These are phyloP conservation scores for Xeromyces bisporus DNA, from an alignment of 495 filamentous ascomycete genomes.

Conservation along the genomic window DNA sequence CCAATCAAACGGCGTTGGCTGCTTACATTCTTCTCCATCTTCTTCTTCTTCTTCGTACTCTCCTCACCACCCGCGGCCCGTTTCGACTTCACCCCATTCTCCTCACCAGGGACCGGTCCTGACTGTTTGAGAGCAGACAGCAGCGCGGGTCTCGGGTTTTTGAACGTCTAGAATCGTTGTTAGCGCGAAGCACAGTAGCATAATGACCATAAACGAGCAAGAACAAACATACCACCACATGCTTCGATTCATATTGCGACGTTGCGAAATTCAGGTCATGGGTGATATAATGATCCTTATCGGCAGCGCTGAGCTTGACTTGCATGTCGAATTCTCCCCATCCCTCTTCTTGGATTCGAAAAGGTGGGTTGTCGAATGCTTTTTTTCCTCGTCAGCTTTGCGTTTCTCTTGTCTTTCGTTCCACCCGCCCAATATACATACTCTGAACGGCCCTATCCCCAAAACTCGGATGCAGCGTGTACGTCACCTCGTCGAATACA, in stretches of 20 bases:
- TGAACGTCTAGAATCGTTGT: conserved; percentile 44
- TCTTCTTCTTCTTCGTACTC: conserved; percentile 59
- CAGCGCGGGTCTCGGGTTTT: conserved; percentile 76
- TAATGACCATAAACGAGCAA: neutral
- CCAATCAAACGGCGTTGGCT: conserved; percentile 1
- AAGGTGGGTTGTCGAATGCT: conserved; percentile 74
- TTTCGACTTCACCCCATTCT: conserved; percentile 40
- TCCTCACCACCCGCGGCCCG: conserved; percentile 34
- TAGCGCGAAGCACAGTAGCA: neutral
- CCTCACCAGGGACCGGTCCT: conserved; percentile 67
- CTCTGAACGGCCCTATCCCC: conserved; percentile 60
- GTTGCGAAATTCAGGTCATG: conserved; percentile 90
- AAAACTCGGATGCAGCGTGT: conserved; percentile 88
- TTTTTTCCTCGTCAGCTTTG: conserved; percentile 1
- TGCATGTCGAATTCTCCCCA: conserved; percentile 99
- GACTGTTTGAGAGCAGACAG: conserved; percentile 58
- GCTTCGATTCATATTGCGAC: conserved; percentile 66
- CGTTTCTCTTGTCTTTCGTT: too few relatives aligned
- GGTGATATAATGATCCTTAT: conserved; percentile 61
- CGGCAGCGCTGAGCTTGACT: conserved; percentile 61
- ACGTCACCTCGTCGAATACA: conserved; percentile 79
- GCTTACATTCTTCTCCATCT: conserved; percentile 47
- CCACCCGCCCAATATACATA: conserved; percentile 37
- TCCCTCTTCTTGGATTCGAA: conserved; percentile 79
- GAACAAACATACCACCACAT: conserved; percentile 44